Evolutionary conservation across 2,329 filamentous ascomycete species (phyloP), one percentile per base, ranked within the genome.

Genomic region (Fusarium dlaminii): DNA sequence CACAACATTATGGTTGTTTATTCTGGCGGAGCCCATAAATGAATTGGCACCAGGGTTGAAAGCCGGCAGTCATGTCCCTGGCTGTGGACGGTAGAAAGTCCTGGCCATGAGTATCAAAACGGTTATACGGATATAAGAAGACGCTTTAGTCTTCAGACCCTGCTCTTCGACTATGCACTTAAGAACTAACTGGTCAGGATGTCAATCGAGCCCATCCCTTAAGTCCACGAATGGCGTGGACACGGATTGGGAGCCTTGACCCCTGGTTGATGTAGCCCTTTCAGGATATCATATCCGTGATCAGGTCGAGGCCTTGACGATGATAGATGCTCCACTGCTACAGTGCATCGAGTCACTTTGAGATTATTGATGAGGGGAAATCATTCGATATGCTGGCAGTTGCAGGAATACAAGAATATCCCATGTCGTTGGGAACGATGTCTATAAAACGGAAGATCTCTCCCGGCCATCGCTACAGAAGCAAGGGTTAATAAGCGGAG

Each of bases 281-380:
- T 70, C 45, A 63, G 67, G 67, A 43, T 63, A 48, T 69, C 42
- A 65, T 48, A 34, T 51, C 68, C 65, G 67, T 29, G 54, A 43
- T 59, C 59, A 55, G 29, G 29, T 64, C 36, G 37, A 70, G n/a
- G 34, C 17, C 54, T 42, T 30, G 29, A 70, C 36, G 42, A 60
- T 55, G 52, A 59, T 36, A 39, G 43, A 42, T 34, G 15, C 29
- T 55, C 45, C 48, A 46, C 59, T 55, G 40, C 22, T 49, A 67
- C 52, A 37, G 45, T 58, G 40, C 46, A 67, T 66, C 40, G 29
- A 59, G 66, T 65, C 55, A 39, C 59, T 67, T 66, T 59, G 42
- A 55, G 56, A 51, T 51, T 45, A 36, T 39, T 36, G 54, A 48
- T 60, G 49, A 70, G 39, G 45, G 40, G 59, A 32, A 48, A 60